These are phyloP conservation scores for Pythium aquatile DNA, from an alignment of 352 stramenopile genomes.

Conservation along the genomic window DNA sequence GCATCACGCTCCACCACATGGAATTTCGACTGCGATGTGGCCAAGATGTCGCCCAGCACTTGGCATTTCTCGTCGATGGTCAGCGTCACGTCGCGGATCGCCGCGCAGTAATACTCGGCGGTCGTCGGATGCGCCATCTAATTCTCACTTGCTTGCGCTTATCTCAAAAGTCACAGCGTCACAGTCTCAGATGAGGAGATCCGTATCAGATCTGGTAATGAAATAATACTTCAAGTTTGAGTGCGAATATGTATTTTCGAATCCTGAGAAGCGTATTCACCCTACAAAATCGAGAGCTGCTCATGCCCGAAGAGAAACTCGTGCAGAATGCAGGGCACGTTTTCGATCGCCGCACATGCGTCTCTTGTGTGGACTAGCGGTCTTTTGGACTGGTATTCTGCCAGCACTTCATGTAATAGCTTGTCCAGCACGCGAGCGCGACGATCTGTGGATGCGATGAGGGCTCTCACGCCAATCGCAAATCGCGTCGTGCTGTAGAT, in stretches of 20 bases:
- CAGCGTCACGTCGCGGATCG: conserved; percentile 57
- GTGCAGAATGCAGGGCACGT: conserved; percentile 10
- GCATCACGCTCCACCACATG: conserved; percentile 36
- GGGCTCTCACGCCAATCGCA: background rate
- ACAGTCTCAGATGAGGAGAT: conserved; percentile 6
- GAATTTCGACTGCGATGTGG: conserved; percentile 60
- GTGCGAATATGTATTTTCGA: too few species aligned
- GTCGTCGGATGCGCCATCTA: conserved; percentile 23
- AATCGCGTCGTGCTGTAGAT: conserved; percentile 9
- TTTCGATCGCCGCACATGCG: conserved; percentile 9
- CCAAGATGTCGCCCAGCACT: conserved; percentile 66
- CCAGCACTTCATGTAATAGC: conserved; percentile 1
- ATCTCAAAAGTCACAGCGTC: background rate
- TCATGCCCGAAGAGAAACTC: conserved; percentile 10
- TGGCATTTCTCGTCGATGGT: conserved; percentile 68
- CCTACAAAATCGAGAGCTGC: background rate
- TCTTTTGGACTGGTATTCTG: conserved; percentile 2
- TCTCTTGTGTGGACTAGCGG: background rate
- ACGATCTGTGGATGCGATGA: background rate
- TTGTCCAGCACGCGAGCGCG: conserved; percentile 1
- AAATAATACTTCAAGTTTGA: too few species aligned
- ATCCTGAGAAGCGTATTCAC: too few species aligned
- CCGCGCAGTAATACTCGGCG: conserved; percentile 40
- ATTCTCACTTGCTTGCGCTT: too few species aligned
- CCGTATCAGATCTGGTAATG: background rate